Evolutionary conservation across 495 filamentous ascomycete genomes (phyloP), one percentile per base, ranked within the genome.

Genomic region (Barbatosphaeria neglecta): DNA sequence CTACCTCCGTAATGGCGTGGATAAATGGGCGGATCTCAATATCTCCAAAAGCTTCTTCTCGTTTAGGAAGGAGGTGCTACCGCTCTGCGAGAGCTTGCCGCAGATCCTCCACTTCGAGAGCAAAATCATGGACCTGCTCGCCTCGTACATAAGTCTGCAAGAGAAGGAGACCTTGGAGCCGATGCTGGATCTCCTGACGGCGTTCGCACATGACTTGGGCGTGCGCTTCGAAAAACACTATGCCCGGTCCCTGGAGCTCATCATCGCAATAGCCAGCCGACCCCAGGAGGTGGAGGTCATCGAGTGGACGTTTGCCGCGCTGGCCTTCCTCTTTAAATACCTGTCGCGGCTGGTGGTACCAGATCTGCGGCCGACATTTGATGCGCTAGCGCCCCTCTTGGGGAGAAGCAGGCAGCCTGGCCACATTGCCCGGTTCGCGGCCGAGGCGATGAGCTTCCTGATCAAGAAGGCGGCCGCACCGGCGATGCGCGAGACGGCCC

Each of bases 281-380:
- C 60, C 66, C 2, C 69, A 72, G 52, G 69, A 73, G 46, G 74
- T 86, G 24, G 87, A 90, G 51, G 86, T 87, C 15, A 82, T 93
- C 28, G 89, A 99, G 67, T 97, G 92, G 93, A 90, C 87, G 46
- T 97, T 99, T 60, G 87, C 79, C 39, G 89, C 87, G 55, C 74
- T 99, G 13, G 87, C 92, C 50, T 96, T 93, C 77, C 76, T 95
- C 16, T 93, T 97, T 76, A 99, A 97, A 58, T 97, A 94, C 54
- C 76, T 99, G 17, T 90, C 88, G 3, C 77, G 85, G 38, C 72
- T 96, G 7, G 59, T 99, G 19, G 84, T 87, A 0, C 83, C 87
- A 4, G 86, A 99, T 57, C 66, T 97, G 44, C 73, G 87, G 51
- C 86, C 90, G 22, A 75, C 93, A 6, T 87, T 86, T 56, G 75